phyloP scores from a whole-genome alignment of 495 filamentous ascomycete genomes.

The Astrothelium subdiscretum region DNA sequence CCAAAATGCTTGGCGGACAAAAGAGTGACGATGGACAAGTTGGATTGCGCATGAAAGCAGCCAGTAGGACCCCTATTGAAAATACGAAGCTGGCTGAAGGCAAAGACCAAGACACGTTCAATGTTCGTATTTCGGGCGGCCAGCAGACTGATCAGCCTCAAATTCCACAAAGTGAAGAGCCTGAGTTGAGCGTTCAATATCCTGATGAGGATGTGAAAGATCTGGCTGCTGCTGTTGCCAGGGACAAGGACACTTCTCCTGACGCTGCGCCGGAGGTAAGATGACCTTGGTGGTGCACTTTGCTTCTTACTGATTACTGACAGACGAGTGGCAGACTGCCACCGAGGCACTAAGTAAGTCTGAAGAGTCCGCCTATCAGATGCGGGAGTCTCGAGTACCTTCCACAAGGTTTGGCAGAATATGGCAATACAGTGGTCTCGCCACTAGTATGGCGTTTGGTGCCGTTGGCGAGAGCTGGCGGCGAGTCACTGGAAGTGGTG shows the following conservation, averaged over 20 bases:
- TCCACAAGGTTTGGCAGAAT: slow-evolving; percentile 75
- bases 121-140: slow-evolving; percentile 22
- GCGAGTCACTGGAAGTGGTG: slow-evolving; percentile 49
- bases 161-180: not conserved
- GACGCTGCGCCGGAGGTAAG: slow-evolving; percentile 15
- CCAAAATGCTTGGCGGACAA: slow-evolving; percentile 38
- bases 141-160: not conserved
- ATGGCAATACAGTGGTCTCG: slow-evolving; percentile 90
- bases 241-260: slow-evolving; percentile 17
- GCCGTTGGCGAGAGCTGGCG: slow-evolving; percentile 74
- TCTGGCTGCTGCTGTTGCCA: slow-evolving; percentile 27
- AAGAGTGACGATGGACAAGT: slow-evolving; percentile 8
- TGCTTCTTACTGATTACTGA: slow-evolving; percentile 32
- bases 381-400: slow-evolving; percentile 83
- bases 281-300: not conserved
- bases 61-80: slow-evolving; percentile 24
- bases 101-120: slow-evolving; percentile 33
- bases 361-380: slow-evolving; percentile 42
- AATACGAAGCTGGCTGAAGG: slow-evolving; percentile 18
- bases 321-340: slow-evolving; percentile 24
- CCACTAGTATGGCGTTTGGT: slow-evolving; percentile 92
- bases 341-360: slow-evolving; percentile 12
- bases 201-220: slow-evolving; percentile 20
- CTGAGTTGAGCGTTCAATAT: not conserved
- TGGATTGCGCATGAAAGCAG: slow-evolving; percentile 19